Base-by-base conservation (phyloP, 2,329 filamentous ascomycete species). In the Penicillium sclerotiorum region DNA sequence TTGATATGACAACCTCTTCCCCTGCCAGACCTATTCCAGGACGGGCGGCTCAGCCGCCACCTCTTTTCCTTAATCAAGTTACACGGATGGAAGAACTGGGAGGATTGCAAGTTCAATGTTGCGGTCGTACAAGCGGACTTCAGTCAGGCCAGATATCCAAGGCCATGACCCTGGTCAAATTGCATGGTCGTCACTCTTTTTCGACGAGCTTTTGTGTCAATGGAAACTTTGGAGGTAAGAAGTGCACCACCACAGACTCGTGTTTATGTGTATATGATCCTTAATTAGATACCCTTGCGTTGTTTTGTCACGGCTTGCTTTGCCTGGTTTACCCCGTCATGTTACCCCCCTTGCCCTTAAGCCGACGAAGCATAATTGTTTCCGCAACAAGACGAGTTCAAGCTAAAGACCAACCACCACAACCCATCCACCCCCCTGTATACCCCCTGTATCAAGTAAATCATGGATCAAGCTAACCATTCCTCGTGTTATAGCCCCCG, bases 101-200 rank as follows among this genome's bases (percentile, higher is more conserved):
- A 1, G 88, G 89, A 1, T 77, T 91, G 45, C 80, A 86, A 44
- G 93, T 97, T 0, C 90, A 95, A 66, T 96, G 91, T 66, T 86
- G 91, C 59, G 93, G 91, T 2, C 85, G 93, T 15, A 96, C 92
- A 0, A 92, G 87, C 12, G 93, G 93, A 0, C 76, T 95, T 4
- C 88, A 92, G 66, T 86, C 80, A 0, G 93, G 93, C 0, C 80
- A 84, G 41, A 90, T 97, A 36, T 80, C 89, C 1, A 86, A 84
- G 1, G 85, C 87, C 0, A 84, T 96, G 73, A 87, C 87, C 0
- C 87, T 89, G 2, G 89, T 97, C 52, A 95, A 94, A 69, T 87
- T 97, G 35, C 89, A 90, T 63, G 92, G 90, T 0, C 88, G 93
- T 13, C 80, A 82, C 37, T 90, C 89, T 5, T 90, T 92, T 36